Evolutionary conservation across 225 moss, liverwort and hornwort species (phyloP).

Genomic region (Physcomitrium patens): DNA sequence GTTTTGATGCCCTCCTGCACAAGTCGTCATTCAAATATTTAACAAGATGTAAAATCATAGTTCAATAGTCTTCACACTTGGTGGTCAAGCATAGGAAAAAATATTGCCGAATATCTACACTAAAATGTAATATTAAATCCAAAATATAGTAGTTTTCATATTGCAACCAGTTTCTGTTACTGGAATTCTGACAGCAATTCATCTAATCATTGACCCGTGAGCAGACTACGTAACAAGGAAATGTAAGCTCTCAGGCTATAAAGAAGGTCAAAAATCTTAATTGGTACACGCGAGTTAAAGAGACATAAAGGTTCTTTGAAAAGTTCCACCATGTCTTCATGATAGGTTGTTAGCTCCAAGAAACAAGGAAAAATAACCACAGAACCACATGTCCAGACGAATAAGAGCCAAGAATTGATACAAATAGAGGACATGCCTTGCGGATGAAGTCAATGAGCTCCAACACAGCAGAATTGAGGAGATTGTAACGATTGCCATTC

Average conservation of each 20-base stretch:
- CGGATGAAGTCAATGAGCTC: constrained; percentile 97
- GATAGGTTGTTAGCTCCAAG: not conserved
- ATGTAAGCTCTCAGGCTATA: too few relatives aligned
- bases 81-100: not conserved
- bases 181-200: too few relatives aligned
- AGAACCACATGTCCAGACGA: not conserved
- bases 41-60: constrained; percentile 14
- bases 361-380: not conserved
- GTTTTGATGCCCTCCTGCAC: constrained; percentile 82
- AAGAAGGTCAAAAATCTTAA: too few relatives aligned
- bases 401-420: not conserved
- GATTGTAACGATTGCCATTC: constrained; percentile 96
- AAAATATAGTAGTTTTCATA: too few relatives aligned
- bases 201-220: too few relatives aligned
- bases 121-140: too few relatives aligned
- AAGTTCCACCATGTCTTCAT: not conserved
- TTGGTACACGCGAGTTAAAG: too few relatives aligned
- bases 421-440: constrained; percentile 53
- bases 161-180: too few relatives aligned
- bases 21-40: constrained; percentile 18
- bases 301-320: too few relatives aligned
- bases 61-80: not conserved
- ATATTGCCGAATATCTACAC: too few relatives aligned
- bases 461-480: constrained; percentile 96
- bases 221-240: too few relatives aligned